Evolutionary conservation across 257 asterid genomes (phyloP).

Genomic region (Scutellaria barbata): DNA sequence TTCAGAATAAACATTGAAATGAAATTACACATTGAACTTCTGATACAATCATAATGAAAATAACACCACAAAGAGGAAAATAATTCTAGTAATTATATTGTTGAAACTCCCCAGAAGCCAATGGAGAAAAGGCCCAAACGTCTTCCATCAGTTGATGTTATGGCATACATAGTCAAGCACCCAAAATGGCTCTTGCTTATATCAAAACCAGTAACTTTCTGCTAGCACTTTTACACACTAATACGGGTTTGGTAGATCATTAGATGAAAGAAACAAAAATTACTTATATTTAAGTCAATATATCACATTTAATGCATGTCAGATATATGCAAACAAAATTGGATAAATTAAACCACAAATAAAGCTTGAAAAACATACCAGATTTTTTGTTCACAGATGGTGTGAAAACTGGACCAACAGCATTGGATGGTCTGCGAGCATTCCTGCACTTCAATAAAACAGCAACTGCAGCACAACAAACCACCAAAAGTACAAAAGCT

Average conservation of each 20-base stretch:
- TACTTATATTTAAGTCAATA: not conserved
- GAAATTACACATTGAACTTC: no score
- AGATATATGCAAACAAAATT: conserved; percentile 1
- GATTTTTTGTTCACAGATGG: conserved; percentile 77
- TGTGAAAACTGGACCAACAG: conserved; percentile 78
- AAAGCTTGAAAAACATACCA: conserved; percentile 48
- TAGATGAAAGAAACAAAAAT: conserved; percentile 1
- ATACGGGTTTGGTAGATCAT: conserved; percentile 4
- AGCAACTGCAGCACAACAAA: conserved; percentile 70
- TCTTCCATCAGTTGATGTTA: not conserved
- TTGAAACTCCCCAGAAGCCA: not conserved
- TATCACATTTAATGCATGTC: conserved; percentile 8
- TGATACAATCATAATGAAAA: not conserved
- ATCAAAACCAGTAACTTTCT: not conserved
- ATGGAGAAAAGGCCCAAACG: conserved; percentile 2
- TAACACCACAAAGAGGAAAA: not conserved
- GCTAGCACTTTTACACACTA: conserved; percentile 6
- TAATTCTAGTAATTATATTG: not conserved
- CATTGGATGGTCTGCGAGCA: conserved; percentile 65
- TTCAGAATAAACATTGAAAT: no score
- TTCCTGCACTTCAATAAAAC: conserved; percentile 77
- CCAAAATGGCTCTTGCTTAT: conserved; percentile 10
- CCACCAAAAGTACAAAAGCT: conserved; percentile 79
- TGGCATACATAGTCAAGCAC: not conserved
- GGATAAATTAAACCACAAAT: conserved; percentile 13